Conservation (phyloP, 2,329 filamentous ascomycete species). For the Diaporthe citriasiana region DNA sequence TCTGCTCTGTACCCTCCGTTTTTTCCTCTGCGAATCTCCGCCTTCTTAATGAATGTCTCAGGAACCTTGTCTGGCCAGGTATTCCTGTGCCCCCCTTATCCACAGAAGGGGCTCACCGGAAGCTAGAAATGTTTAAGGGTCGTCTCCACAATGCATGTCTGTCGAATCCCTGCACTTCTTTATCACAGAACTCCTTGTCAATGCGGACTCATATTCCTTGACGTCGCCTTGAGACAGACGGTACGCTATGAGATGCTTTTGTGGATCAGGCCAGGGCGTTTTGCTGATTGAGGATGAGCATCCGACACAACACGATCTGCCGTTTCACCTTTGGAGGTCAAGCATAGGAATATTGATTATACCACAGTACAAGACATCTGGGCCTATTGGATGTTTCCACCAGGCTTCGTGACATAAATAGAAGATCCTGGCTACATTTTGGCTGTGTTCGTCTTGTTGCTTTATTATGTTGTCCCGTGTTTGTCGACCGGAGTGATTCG, state of each 20-base stretch:
- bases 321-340: slow-evolving; percentile 4
- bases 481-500: neutral
- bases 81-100: neutral
- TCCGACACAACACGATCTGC: neutral
- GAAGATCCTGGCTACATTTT: neutral
- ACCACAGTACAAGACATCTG: neutral
- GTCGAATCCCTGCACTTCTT: neutral
- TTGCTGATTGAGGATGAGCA: neutral
- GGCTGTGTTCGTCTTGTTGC: neutral
- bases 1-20: too few relatives aligned
- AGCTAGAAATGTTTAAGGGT: neutral
- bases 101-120: neutral
- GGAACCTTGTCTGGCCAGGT: too few relatives aligned
- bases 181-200: neutral
- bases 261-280: neutral
- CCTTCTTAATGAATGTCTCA: neutral
- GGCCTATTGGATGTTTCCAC: neutral
- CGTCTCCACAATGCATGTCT: neutral
- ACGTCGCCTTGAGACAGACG: too few relatives aligned
- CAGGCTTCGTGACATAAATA: neutral
- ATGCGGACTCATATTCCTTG: neutral
- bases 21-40: too few relatives aligned
- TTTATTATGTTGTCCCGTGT: neutral
- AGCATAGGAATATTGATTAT: neutral
- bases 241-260: neutral